These are phyloP conservation scores for Clonostachys chloroleuca DNA, from an alignment of 2,329 filamentous ascomycete genomes.

Conservation along the genomic window DNA sequence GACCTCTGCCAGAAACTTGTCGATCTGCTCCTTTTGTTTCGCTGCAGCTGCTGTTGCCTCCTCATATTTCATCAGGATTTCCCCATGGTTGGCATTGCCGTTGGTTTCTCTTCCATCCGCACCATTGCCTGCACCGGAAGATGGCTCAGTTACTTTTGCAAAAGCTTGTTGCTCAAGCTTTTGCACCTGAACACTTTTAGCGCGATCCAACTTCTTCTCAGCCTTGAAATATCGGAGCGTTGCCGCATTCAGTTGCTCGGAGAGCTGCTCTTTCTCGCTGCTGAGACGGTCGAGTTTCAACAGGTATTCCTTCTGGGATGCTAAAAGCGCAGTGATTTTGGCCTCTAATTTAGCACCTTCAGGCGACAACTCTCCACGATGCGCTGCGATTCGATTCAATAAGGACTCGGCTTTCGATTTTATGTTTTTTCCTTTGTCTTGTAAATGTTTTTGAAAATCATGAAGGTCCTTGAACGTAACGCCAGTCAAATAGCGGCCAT, in stretches of 20 bases:
- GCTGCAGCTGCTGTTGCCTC: slow-evolving; percentile 71
- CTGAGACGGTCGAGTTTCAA: slow-evolving; percentile 71
- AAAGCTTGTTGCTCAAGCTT: slow-evolving; percentile 89
- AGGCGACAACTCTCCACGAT: slow-evolving; percentile 52
- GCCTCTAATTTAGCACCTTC: slow-evolving; percentile 70
- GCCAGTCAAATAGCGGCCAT: slow-evolving; percentile 50
- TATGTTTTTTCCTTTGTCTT: slow-evolving; percentile 71
- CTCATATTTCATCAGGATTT: slow-evolving; percentile 70
- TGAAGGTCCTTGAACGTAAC: slow-evolving; percentile 59
- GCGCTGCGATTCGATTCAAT: slow-evolving; percentile 50
- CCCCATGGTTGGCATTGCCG: slow-evolving; percentile 51
- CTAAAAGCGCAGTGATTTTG: slow-evolving; percentile 70
- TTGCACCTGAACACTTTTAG: slow-evolving; percentile 83
- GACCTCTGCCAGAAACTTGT: slow-evolving; percentile 73
- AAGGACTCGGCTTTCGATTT: slow-evolving; percentile 69
- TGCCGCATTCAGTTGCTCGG: slow-evolving; percentile 81
- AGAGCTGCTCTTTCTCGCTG: slow-evolving; percentile 78
- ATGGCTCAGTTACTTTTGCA: slow-evolving; percentile 55
- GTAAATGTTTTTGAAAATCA: slow-evolving; percentile 79
- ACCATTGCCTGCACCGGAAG: slow-evolving; percentile 32
- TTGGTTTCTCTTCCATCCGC: slow-evolving; percentile 29
- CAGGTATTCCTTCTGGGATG: slow-evolving; percentile 76
- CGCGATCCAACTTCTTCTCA: slow-evolving; percentile 88
- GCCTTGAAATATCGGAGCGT: slow-evolving; percentile 91
- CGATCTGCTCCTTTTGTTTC: slow-evolving; percentile 86